Conservation (phyloP, 495 filamentous ascomycete genomes). For the Penicillium cosmopolitanum region DNA sequence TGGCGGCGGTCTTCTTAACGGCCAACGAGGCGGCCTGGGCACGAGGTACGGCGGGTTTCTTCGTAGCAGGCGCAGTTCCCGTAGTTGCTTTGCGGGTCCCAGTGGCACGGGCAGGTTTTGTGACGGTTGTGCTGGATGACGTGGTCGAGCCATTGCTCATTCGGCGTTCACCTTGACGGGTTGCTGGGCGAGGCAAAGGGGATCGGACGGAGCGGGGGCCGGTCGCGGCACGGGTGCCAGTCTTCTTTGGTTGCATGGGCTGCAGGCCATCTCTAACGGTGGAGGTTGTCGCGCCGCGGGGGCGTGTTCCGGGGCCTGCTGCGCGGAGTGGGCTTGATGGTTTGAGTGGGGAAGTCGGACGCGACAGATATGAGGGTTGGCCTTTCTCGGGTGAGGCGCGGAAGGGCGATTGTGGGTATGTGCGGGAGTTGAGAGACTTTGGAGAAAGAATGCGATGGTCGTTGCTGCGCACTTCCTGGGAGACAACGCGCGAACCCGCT, state of each 20-base stretch:
- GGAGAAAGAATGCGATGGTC: conserved; percentile 73
- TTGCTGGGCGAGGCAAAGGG: conserved; percentile 42
- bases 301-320: conserved; percentile 35
- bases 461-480: conserved; percentile 48
- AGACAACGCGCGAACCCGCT: conserved; percentile 50
- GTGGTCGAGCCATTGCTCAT: conserved; percentile 43
- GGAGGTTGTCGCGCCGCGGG: conserved; percentile 39
- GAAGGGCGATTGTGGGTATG: conserved; percentile 63
- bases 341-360: conserved; percentile 59
- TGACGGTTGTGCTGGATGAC: conserved; percentile 61
- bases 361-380: conserved; percentile 53
- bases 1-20: conserved; percentile 40
- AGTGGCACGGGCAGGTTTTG: conserved; percentile 55
- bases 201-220: conserved; percentile 35
- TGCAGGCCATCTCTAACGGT: conserved; percentile 31
- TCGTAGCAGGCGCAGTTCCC: conserved; percentile 50
- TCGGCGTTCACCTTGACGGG: conserved; percentile 49
- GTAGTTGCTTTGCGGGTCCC: conserved; percentile 51
- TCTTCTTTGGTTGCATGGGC: conserved; percentile 38
- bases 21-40: conserved; percentile 39
- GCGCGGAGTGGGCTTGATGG: conserved; percentile 55
- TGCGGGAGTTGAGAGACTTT: conserved; percentile 77
- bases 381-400: conserved; percentile 47
- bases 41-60: conserved; percentile 44
- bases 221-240: conserved; percentile 35